Evolutionary conservation across 2,329 filamentous ascomycete species (phyloP), one percentile per base, ranked within the genome.

Genomic region (Fusarium globosum): DNA sequence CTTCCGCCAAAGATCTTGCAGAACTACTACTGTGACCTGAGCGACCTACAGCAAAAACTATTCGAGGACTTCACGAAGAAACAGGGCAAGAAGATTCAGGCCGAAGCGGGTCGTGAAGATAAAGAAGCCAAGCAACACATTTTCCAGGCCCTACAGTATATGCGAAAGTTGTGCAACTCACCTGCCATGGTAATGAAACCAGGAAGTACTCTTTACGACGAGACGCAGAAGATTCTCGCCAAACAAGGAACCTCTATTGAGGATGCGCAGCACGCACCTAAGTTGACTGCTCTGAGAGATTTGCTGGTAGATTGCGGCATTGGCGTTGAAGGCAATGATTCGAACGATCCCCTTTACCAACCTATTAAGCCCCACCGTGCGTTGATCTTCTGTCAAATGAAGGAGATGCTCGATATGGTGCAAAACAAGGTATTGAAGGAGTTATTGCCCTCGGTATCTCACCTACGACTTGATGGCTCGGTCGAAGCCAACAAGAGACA

Each of bases 331-430:
- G 89, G 90, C 21, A 85, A 85, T n/a, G 88, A 89, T 58, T 83
- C 85, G 3, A 89, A 85, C 59, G 89, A 91, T 68, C 88, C 89
- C 5, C 84, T 91, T 21, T 91, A 91, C 78, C 88, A 94, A 81
- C 97, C 95, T 45, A 97, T 99, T 81, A 97, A 96, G 70, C 96
- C 96, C 36, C 96, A 99, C 81, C 94, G 96, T 49, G 97, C 96
- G 1, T 89, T 99, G 35, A 93, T 99, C 75, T 99, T 99, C 87
- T 99, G 96, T 79, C 96, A 99, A 82, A 98, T 99, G 94, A 99
- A 99, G 84, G 96, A 99, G 82, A 99, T 99, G 97, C 88, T 99
- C 30, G 96, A 99, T 82, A 98, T 99, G 90, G 97, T 99, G 6
- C 95, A 98, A 80, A 94, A 93, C 77, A 95, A 96, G 65, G 96